Base-by-base conservation (phyloP, 371 early-diverging fungal species). In the Phascolomyces articulosus region DNA sequence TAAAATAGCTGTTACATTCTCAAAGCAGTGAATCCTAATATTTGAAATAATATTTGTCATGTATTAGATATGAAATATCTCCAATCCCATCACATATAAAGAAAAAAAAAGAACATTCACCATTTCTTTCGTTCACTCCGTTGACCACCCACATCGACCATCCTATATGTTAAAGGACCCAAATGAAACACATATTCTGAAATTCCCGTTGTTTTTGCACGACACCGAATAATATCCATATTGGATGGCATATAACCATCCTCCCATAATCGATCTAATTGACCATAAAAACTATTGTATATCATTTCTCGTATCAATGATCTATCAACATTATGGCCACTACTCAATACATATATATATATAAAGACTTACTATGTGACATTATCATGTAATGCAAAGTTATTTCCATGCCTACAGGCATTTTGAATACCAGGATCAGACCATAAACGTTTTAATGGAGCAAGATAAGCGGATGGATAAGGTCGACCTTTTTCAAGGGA, bases 91-190 rank as follows among this genome's bases (percentile, higher is more conserved):
- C n/a, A n/a, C n/a, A n/a, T n/a, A n/a, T n/a, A n/a, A n/a, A n/a
- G n/a, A n/a, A 3, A 44, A 13, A n/a, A 44, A n/a, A 4, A 44
- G 18, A 44, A 44, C 16, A 49, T 31, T 66, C 66, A 70, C 81
- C 98, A 97, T 80, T 96, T 96, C 70, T 95, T 96, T 65, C 98
- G 85, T 70, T 95, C 95, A 31, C 90, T 89, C 29, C 94, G 81
- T 79, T 96, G 97, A 16, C 97, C 97, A 20, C 97, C 97, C 27
- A 97, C 96, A 76, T 97, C 97, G 72, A 95, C 88, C 95, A 97
- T 93, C 23, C 79, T 65, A 68, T 93, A 94, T 0, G 91, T 93
- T 49, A 95, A 74, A 38, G 89, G 82, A 10, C 93, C 94, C 16
- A 95, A 76, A 55, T 89, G 81, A 83, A 97, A 97, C 0, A 83